Percentiles rank a stretch among this genome's conserved stretches.
These are phyloP conservation scores for Davidsoniella eucalypti DNA, from an alignment of 2,329 filamentous ascomycete species.

Conservation along the genomic window DNA sequence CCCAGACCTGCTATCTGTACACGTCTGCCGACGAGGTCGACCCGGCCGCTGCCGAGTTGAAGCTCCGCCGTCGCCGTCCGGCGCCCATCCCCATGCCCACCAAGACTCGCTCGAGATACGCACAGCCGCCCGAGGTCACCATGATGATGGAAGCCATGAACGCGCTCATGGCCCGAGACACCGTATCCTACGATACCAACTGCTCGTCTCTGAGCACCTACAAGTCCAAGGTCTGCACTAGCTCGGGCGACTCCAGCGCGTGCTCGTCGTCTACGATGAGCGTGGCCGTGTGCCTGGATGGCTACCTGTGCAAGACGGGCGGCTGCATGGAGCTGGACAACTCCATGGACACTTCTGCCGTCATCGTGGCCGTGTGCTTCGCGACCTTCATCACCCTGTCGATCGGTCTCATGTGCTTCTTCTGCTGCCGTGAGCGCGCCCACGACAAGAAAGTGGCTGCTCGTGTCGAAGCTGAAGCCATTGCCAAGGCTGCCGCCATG, in stretches of 20 bases:
- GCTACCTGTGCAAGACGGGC: constrained; percentile 30
- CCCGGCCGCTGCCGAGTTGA: constrained; percentile 5
- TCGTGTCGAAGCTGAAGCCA: constrained; percentile 33
- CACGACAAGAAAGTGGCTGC: constrained; percentile 27
- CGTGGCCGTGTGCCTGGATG: constrained; percentile 25
- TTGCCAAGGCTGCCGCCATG: constrained; percentile 27
- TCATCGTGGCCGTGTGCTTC: constrained; percentile 33
- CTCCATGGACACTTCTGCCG: constrained; percentile 26
- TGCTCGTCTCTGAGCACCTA: constrained; percentile 15
- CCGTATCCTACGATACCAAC: constrained; percentile 3
- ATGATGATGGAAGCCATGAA: constrained; percentile 13
- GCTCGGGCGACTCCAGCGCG: constrained; percentile 19
- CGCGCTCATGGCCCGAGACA: constrained; percentile 12
- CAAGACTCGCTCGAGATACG: not conserved
- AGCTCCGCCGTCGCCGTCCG: constrained; percentile 11
- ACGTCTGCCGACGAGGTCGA: constrained; percentile 13
- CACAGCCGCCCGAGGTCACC: not conserved
- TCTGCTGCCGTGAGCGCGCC: constrained; percentile 34
- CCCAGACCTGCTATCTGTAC: constrained; percentile 20
- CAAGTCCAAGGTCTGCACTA: constrained; percentile 21
- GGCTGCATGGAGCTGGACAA: constrained; percentile 27
- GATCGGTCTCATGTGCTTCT: constrained; percentile 28
- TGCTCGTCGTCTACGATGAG: constrained; percentile 24
- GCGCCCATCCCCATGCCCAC: not conserved
- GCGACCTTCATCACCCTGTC: constrained; percentile 23